Evolutionary conservation across 2,329 filamentous ascomycete species (phyloP), one percentile per base, ranked within the genome.

Genomic region (Aspergillus uvarum): DNA sequence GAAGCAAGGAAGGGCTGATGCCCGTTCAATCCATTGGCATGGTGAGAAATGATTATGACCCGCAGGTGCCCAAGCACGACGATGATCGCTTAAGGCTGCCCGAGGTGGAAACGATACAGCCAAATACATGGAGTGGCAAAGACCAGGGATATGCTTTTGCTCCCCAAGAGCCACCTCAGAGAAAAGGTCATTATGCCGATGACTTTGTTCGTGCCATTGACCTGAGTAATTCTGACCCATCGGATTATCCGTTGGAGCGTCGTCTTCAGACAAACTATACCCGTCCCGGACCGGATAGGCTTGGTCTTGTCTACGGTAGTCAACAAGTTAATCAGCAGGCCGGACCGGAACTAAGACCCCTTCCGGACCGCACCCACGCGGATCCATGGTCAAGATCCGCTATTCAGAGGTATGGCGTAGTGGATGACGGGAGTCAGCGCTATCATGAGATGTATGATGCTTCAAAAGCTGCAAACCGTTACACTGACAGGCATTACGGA

Each of bases 141-240:
- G 54, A 61, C 63, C 58, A 66, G 61, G 60, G 60, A n/a, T 63
- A 58, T 42, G 62, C 61, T 26, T 14, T 58, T 55, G 54, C 66
- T 35, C 51, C 61, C 35, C 62, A 69, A 56, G 65, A 64, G 51
- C 26, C 60, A 24, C 59, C 62, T 35, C 60, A 63, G 24, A 68
- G 65, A 49, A 70, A 68, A 48, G 68, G 66, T 31, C 65, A 72
- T 35, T 75, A 77, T 65, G 73, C 74, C 12, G 71, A 76, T 61
- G 74, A 70, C 59, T 76, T 77, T 63, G 69, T 76, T 58, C 73
- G 73, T 57, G 68, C 69, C 38, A 62, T 76, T 67, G 70, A 71
- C 54, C 59, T 68, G 29, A 67, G 66, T 44, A 71, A 71, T 22
- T 59, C 64, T 48, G 56, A 61, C 44, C 63, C 65, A 31, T 51